Base-by-base conservation (phyloP, 1,284 basidiomycete species). In the Rhodotorula sp. region DNA sequence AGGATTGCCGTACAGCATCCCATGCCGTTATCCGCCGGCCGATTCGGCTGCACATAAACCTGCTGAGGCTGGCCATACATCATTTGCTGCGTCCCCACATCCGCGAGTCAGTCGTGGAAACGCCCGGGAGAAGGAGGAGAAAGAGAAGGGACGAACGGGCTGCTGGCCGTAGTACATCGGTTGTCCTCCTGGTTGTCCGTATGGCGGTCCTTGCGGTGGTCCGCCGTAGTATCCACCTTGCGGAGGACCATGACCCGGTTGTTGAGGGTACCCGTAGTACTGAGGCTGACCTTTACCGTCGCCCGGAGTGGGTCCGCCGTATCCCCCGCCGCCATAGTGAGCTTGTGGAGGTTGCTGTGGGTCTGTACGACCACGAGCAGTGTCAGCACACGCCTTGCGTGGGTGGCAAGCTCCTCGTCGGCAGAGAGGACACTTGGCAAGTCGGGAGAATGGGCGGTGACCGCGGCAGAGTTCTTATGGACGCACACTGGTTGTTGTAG, bases 311-410 rank as follows among this genome's bases (percentile, higher is more conserved):
- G 48, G 30, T 17, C 59, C 55, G 29, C 19, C 39, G 49, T 52
- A 32, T 17, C 39, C 39, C 3, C 39, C 39, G 39, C 39, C 39
- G 39, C 39, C 39, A 15, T 44, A 15, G 48, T 72, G 70, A 1
- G 67, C 67, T 54, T 69, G 67, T 30, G 61, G 71, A 13, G 71
- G 71, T 24, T 69, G 68, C 48, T 72, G 71, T 2, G 71, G 67
- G 34, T 70, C 64, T 70, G 30, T 13, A 4, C 2, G 34, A 27
- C 19, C 39, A n/a, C 6, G 0, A 10, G 0, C 22, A 9, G 5
- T 4, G 62, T n/a, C 6, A 39, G 44, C 13, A 15, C 6, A 1
- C 1, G 22, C 13, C 36, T 29, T 7, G 44, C 7, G 61, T n/a
- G 29, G 24, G 17, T 4, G n/a, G 58, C 19, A 17, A 24, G 27